Evolutionary conservation across 1,284 basidiomycete genomes (phyloP), one percentile per base, ranked within the genome.

Genomic region (Sanghuangporus baumii): DNA sequence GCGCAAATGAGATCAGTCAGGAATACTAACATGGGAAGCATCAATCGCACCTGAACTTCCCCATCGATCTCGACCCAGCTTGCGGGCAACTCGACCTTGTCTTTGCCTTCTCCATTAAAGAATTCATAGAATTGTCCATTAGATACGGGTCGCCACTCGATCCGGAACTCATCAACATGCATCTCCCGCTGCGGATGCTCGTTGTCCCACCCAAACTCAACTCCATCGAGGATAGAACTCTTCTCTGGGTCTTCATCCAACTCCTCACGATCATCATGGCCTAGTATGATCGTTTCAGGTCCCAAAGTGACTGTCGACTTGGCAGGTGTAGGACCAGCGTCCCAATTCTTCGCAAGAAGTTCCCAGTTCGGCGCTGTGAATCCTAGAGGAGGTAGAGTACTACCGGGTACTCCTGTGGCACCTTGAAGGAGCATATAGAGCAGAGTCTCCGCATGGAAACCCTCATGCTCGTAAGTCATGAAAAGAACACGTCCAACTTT

Each of bases 171-270:
- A 31, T 76, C 79, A 7, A 92, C 84, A 0, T 81, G 68, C 12
- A 87, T 82, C 16, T 72, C 72, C 23, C 89, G 77, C 66, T 77
- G 76, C 1, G 95, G 94, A 70, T 88, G 81, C 78, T 99, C 96
- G 69, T 94, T 96, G 74, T 99, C 97, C 96, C 96, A 98, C 0
- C 96, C 97, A 71, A 93, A 95, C 66, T 89, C 87, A 50, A 82
- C 71, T 55, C 82, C 73, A 36, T 43, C 11, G 34, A 61, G 12
- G 4, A n/a, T 12, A 6, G 67, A 65, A 7, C 70, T 69, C 12
- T 71, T 70, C 1, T 66, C 65, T 6, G 69, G 66, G 51, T 72
- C 69, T 3, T 73, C 75, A 71, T 98, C 96, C 8, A 89, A 80
- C 0, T 72, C 75, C 73, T 98, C 96, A 55, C 75, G 68, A 71